These are phyloP conservation scores for Boletellus deceptivus DNA, from an alignment of 1,284 basidiomycete species.

Conservation along the genomic window DNA sequence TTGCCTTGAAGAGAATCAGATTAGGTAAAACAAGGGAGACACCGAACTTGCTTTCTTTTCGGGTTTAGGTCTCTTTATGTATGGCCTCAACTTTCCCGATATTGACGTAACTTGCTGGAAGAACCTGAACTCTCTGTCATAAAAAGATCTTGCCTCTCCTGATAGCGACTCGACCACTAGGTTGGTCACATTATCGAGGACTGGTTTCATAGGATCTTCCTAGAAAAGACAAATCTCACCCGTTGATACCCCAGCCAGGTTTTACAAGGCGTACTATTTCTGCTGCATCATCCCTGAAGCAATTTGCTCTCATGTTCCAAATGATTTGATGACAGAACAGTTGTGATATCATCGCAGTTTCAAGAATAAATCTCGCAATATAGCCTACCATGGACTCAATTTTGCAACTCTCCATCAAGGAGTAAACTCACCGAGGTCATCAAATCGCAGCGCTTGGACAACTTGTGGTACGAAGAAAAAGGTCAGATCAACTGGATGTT, in stretches of 20 bases:
- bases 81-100: conserved; percentile 96
- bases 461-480: conserved; percentile 99
- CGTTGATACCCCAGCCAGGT: not conserved
- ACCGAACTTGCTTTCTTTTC: conserved; percentile 83
- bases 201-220: conserved; percentile 95
- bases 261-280: conserved; percentile 60
- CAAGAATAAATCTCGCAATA: conserved; percentile 93
- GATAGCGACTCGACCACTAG: conserved; percentile 84
- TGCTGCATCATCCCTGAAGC: conserved; percentile 86
- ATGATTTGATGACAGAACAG: conserved; percentile 99
- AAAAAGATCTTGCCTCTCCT: conserved; percentile 89
- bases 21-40: not conserved
- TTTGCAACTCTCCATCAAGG: not conserved
- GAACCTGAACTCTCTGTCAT: conserved; percentile 94
- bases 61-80: conserved; percentile 91
- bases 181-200: conserved; percentile 85
- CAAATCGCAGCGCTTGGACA: conserved; percentile 91
- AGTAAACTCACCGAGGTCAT: conserved; percentile 68
- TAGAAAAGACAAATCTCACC: conserved; percentile 32
- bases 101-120: conserved; percentile 97
- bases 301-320: conserved; percentile 99
- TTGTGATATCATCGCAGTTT: conserved; percentile 97
- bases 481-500: conserved; percentile 91
- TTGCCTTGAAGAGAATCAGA: conserved; percentile 57
- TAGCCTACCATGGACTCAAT: conserved; percentile 59